These are phyloP conservation scores for Paecilomyces sp. DNA, from an alignment of 2,329 filamentous ascomycete genomes.

Conservation along the genomic window DNA sequence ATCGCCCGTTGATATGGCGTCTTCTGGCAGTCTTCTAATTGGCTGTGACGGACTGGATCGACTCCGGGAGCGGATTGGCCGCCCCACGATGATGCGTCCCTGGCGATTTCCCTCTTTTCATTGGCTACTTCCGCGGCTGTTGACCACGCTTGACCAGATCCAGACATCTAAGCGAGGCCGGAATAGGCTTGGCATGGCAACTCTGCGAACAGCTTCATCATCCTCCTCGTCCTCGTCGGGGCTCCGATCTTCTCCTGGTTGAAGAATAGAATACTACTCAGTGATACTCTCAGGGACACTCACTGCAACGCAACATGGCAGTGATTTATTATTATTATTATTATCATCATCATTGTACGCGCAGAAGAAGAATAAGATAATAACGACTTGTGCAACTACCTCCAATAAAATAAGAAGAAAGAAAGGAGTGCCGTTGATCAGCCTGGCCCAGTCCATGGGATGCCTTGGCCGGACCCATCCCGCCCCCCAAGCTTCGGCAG, in stretches of 20 bases:
- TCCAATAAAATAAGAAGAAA: too few relatives aligned
- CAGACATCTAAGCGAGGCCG: neutral
- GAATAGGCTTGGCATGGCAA: neutral
- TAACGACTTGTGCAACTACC: too few relatives aligned
- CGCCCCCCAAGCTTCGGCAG: neutral
- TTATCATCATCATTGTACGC: too few relatives aligned
- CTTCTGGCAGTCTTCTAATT: conserved; percentile 19
- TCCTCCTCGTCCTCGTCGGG: neutral
- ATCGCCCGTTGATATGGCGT: conserved; percentile 26
- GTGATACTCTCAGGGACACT: too few relatives aligned
- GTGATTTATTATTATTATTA: too few relatives aligned
- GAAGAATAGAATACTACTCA: too few relatives aligned
- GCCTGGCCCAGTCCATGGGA: neutral
- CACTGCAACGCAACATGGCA: neutral
- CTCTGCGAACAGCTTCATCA: neutral
- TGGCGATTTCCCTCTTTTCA: neutral
- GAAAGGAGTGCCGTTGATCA: neutral
- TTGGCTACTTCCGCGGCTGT: neutral
- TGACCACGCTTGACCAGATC: neutral
- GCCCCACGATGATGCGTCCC: neutral
- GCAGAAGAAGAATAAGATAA: too few relatives aligned
- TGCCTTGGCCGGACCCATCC: neutral
- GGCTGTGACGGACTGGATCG: conserved; percentile 4
- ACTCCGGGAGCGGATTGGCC: conserved; percentile 2
- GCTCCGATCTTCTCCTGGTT: neutral